Base-by-base conservation (phyloP, 495 filamentous ascomycete genomes). In the Alectoria sarmentosa region DNA sequence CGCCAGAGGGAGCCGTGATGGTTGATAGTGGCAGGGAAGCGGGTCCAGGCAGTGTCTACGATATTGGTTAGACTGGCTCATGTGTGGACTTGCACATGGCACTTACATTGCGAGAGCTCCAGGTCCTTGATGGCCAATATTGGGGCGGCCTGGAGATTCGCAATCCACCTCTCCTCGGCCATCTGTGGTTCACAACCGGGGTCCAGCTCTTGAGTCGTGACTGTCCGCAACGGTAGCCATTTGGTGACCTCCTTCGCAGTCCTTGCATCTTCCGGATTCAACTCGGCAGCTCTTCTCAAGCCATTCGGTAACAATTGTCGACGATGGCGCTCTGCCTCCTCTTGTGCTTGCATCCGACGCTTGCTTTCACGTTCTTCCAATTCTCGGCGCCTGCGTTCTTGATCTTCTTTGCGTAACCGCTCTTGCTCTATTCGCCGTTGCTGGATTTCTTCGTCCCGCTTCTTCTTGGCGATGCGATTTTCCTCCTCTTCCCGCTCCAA, bases 111-210 rank as follows among this genome's bases (percentile, higher is more conserved):
- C 30, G 86, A 85, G 37, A 92, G 78, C 46, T 86, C 82, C 28
- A 90, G 78, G 69, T 92, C 89, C 72, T 89, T 89, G 59, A 89
- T 87, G 38, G 88, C 89, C 37, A 92, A 76, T 32, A 92, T 76
- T 23, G 89, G 82, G 23, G 89, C 88, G 63, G 86, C 86, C 69
- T 92, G 82, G 54, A 88, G 86, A 66, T 91, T 92, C 37, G 89
- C 83, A 68, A 91, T 77, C 88, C 89, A 92, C 72, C 84, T 81
- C 68, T 92, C 89, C 32, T 79, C 74, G 10, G 77, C 76, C 48
- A 77, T 64, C 32, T 82, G 76, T 34, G 60, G 58, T 8, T 65
- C 68, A 70, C 77, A 82, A 28, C 63, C 64, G 38, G 78, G 74
- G 42, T 83, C 75, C 28, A 84, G 74, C 58, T 83, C 79, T 39